Conservation (phyloP, 1,284 basidiomycete genomes). For the Boletellus sp. region DNA sequence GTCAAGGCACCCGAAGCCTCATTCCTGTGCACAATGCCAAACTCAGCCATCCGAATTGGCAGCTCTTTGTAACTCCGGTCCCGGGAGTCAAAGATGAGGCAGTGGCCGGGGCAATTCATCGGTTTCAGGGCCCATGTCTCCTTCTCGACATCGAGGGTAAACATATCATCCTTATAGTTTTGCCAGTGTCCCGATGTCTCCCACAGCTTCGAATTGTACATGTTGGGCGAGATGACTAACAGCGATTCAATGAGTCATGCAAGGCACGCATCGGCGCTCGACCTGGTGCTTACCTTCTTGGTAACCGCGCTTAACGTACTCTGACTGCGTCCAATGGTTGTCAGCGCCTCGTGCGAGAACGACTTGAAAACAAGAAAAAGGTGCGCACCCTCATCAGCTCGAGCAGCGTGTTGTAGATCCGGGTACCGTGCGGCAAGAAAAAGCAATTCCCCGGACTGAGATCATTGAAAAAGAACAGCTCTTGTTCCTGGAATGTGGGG, state of each 20-base stretch:
- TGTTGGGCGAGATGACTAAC: slow-evolving; percentile 94
- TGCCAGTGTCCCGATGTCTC: slow-evolving; percentile 98
- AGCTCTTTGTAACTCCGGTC: slow-evolving; percentile 96
- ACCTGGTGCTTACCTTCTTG: slow-evolving; percentile 61
- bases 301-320: slow-evolving; percentile 86
- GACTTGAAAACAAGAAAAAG: slow-evolving; percentile 1
- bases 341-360: slow-evolving; percentile 1
- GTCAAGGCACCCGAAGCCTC: slow-evolving; percentile 95
- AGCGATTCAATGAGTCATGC: background rate
- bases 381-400: slow-evolving; percentile 84
- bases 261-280: background rate
- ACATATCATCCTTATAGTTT: slow-evolving; percentile 99
- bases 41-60: slow-evolving; percentile 96
- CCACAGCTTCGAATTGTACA: slow-evolving; percentile 97
- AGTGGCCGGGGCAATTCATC: slow-evolving; percentile 99
- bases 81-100: slow-evolving; percentile 91
- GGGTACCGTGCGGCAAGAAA: slow-evolving; percentile 95
- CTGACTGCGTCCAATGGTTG: slow-evolving; percentile 42
- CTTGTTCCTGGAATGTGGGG: slow-evolving; percentile 69
- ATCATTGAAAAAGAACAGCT: slow-evolving; percentile 99
- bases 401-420: slow-evolving; percentile 94
- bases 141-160: slow-evolving; percentile 90
- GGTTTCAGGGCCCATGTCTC: slow-evolving; percentile 94
- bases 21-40: slow-evolving; percentile 96
- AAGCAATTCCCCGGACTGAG: slow-evolving; percentile 93